Conservation (phyloP, 2,329 filamentous ascomycete species). For the Exophiala aquamarina region DNA sequence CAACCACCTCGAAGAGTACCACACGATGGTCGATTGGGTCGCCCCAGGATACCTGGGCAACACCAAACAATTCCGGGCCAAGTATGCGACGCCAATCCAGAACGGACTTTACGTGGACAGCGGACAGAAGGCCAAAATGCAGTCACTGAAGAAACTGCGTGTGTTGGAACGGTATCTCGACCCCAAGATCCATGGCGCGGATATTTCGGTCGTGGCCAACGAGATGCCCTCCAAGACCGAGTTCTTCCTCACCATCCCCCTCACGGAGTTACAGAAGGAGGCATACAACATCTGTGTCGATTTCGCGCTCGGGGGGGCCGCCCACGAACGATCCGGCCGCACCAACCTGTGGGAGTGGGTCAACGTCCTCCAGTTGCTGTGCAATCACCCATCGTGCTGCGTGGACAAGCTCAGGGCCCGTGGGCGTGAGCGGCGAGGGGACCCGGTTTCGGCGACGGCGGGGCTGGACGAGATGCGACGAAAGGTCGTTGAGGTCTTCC, state of each 20-base stretch:
- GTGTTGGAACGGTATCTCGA: conserved; percentile 70
- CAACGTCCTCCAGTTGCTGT: conserved; percentile 53
- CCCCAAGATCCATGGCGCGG: conserved; percentile 76
- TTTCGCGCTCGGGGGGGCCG: conserved; percentile 38
- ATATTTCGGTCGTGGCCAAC: conserved; percentile 65
- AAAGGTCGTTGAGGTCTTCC: conserved; percentile 15
- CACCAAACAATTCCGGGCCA: conserved; percentile 63
- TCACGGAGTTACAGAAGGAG: conserved; percentile 64
- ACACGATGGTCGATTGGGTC: conserved; percentile 84
- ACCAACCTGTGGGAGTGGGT: conserved; percentile 58
- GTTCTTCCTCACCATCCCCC: conserved; percentile 73
- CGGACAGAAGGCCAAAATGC: conserved; percentile 52
- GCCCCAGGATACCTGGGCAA: conserved; percentile 75
- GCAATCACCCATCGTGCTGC: conserved; percentile 58
- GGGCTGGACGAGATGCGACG: conserved; percentile 18
- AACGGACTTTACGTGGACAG: conserved; percentile 70
- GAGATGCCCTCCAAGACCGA: conserved; percentile 75
- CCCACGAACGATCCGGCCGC: conserved; percentile 31
- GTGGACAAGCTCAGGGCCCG: conserved; percentile 48
- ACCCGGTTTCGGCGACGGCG: conserved; percentile 8
- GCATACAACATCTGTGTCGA: conserved; percentile 61
- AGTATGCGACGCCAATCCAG: conserved; percentile 73
- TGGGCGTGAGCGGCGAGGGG: background rate
- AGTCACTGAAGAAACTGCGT: conserved; percentile 65
- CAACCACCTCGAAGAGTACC: conserved; percentile 83